Evolutionary conservation across 768 basidiomycete genomes (phyloP).

Genomic region (Tylopilus vinaceipallidus): DNA sequence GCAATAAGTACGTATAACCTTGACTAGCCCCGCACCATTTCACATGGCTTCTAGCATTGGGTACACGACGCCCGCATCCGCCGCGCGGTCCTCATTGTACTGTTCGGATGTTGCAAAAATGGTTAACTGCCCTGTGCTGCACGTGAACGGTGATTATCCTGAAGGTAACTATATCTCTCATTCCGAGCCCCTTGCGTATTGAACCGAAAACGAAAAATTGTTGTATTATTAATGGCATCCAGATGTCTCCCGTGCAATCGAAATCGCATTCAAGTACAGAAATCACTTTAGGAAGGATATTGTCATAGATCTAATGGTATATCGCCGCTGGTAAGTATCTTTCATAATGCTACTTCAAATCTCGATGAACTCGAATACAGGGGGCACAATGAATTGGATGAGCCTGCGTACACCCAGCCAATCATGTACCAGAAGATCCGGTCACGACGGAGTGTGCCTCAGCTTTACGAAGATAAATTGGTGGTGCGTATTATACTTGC

Average conservation of each 20-base stretch:
- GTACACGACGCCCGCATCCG: constrained; percentile 86
- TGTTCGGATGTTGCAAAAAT: constrained; percentile 89
- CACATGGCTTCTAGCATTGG: constrained; percentile 62
- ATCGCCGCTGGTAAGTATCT: constrained; percentile 66
- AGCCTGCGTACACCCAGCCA: constrained; percentile 85
- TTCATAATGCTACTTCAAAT: background rate
- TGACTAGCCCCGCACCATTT: background rate
- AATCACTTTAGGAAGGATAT: constrained; percentile 90
- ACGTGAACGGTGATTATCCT: constrained; percentile 89
- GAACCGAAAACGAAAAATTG: too few species aligned
- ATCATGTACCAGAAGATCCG: constrained; percentile 90
- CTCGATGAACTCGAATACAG: constrained; percentile 32
- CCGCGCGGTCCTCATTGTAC: constrained; percentile 81
- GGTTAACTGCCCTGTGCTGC: constrained; percentile 85
- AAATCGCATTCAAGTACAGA: constrained; percentile 85
- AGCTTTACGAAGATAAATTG: constrained; percentile 78
- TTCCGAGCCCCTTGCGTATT: background rate
- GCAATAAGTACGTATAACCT: constrained; percentile 51
- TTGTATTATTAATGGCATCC: background rate
- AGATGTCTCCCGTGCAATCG: constrained; percentile 85
- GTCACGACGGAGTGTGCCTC: constrained; percentile 71
- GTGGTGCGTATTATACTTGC: constrained; percentile 45
- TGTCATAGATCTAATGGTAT: constrained; percentile 86
- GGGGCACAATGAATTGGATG: constrained; percentile 88
- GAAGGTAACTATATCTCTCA: constrained; percentile 49